phyloP scores from a whole-genome alignment of 352 stramenopile genomes.

The Globisporangium canariense region DNA sequence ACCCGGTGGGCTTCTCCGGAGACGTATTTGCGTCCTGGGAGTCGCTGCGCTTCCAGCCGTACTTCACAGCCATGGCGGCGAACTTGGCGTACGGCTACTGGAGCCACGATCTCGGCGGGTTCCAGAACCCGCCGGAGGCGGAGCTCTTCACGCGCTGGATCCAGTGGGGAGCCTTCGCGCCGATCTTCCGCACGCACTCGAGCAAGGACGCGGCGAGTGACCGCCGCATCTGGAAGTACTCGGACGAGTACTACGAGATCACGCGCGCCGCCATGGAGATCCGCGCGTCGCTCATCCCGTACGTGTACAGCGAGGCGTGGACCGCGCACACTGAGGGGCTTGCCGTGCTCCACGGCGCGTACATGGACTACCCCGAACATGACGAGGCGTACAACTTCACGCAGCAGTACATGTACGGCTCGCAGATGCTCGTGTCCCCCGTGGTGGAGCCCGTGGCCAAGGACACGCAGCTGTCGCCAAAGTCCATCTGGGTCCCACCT shows the following conservation, averaged over 20 bases:
- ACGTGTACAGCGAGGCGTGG: slow-evolving; percentile 38
- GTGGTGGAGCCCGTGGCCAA: slow-evolving; percentile 25
- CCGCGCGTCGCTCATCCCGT: slow-evolving; percentile 35
- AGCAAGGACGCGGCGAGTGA: slow-evolving; percentile 27
- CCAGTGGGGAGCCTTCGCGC: slow-evolving; percentile 37
- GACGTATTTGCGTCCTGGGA: slow-evolving; percentile 38
- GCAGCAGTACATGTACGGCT: slow-evolving; percentile 45
- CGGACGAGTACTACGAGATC: slow-evolving; percentile 27
- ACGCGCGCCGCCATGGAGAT: slow-evolving; percentile 26
- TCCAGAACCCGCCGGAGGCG: slow-evolving; percentile 22
- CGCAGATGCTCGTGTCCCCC: slow-evolving; percentile 37
- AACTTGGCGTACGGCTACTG: slow-evolving; percentile 51
- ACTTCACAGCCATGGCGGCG: slow-evolving; percentile 41
- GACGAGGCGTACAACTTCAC: slow-evolving; percentile 31
- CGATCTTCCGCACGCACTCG: slow-evolving; percentile 41
- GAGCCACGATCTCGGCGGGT: slow-evolving; percentile 48
- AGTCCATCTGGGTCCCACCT: slow-evolving; percentile 40
- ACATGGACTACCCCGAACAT: slow-evolving; percentile 36
- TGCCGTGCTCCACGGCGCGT: slow-evolving; percentile 32
- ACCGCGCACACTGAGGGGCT: slow-evolving; percentile 27
- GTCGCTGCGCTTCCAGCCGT: slow-evolving; percentile 37
- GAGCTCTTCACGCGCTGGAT: slow-evolving; percentile 48
- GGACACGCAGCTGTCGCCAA: slow-evolving; percentile 20
- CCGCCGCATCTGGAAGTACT: slow-evolving; percentile 35
- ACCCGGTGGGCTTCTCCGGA: slow-evolving; percentile 51